Evolutionary conservation across 164 flowering plant genomes (phyloP), one percentile per base, ranked within the genome.

Genomic region (Nymphaea colorata): DNA sequence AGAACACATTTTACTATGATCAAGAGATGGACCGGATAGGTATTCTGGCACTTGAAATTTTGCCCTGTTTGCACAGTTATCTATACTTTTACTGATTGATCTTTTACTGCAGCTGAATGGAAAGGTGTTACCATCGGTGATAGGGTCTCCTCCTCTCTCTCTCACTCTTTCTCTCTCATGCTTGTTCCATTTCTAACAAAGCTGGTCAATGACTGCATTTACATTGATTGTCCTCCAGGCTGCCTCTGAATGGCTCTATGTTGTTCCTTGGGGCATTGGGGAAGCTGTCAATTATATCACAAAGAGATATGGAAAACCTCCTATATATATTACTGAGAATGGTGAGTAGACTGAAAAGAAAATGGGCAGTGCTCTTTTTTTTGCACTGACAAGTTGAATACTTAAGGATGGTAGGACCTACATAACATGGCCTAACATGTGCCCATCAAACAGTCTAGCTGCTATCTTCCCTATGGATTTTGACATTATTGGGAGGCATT

Each of bases 211-310:
- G 53, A 45, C 10, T 45, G 10, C 53, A 5, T 45, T 45, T 45
- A 10, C 53, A 45, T 45, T 10, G 5, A 5, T 45, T 45, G 17
- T 15, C 15, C 15, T 6, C 67, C 82, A 93, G 97, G 98, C 96
- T 45, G 97, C 97, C 67, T 93, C 97, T 61, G 76, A 81, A 16
- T 93, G 97, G 97, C 96, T 93, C 60, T 93, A 87, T 67, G 77
- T 90, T 73, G 96, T 87, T 75, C 98, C 98, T 69, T 90, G 98
- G 98, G 98, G 98, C 55, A 45, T 93, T 45, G 72, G 85, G 66
- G 89, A 82, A 76, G 64, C 84, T 78, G 84, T 93, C 64, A 87
- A 82, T 71, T 83, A 86, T 79, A 70, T 89, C 61, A 69, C 84
- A 2, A 73, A 78, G 67, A 84, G 69, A 75, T 90, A 93, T 78